These are phyloP conservation scores for Chlorella sp. DNA, from an alignment of 139 green algal genomes.

Conservation along the genomic window DNA sequence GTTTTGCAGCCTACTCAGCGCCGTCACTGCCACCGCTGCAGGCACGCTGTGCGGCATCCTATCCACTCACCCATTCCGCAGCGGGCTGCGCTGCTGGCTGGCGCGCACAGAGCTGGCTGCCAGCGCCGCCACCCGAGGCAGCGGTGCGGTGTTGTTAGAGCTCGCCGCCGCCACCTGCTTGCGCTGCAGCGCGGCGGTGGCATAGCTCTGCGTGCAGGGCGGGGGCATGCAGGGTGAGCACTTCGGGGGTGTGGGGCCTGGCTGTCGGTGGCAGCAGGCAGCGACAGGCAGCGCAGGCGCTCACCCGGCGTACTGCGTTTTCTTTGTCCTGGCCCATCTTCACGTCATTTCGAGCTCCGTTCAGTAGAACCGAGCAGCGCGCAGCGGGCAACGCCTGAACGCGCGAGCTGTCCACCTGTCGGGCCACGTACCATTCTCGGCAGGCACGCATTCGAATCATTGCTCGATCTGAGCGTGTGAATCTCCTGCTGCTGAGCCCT, in stretches of 20 bases:
- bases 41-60: too few species aligned
- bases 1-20: neutral
- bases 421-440: too few species aligned
- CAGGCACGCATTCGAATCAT: too few species aligned
- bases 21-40: neutral
- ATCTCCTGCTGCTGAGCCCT: too few species aligned
- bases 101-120: neutral
- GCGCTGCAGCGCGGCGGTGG: slow-evolving; percentile 10
- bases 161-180: slow-evolving; percentile 3
- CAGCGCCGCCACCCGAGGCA: slow-evolving; percentile 1
- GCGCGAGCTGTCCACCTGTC: too few species aligned
- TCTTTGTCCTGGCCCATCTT: neutral
- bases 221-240: neutral
- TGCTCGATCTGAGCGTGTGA: too few species aligned
- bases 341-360: neutral
- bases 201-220: slow-evolving; percentile 5
- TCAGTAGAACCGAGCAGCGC: too few species aligned
- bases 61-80: neutral
- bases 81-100: neutral
- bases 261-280: neutral
- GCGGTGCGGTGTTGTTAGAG: neutral
- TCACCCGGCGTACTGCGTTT: neutral
- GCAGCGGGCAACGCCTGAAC: too few species aligned
- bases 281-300: neutral
- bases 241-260: neutral